Evolutionary conservation across 257 asterid genomes (phyloP), one percentile per base, ranked within the genome.

Genomic region (Solanum habrochaites): DNA sequence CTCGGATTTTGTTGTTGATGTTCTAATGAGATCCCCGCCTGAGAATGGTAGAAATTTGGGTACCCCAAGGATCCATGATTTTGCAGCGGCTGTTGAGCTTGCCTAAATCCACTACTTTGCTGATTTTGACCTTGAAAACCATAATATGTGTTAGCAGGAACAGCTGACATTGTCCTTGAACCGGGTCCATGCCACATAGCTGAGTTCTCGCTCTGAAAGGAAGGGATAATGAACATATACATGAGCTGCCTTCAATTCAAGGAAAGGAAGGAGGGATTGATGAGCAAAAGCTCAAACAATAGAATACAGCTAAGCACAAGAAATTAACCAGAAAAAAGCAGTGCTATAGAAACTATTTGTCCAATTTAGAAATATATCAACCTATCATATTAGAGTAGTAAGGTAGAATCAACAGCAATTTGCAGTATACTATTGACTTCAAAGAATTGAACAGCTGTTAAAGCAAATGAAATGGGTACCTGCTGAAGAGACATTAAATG

Each of bases 41-140:
- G 99, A 27, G 98, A 93, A 56, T 93, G 97, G 88, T 95, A 97
- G 91, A 91, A 90, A 60, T 94, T 96, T 2, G 97, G 95, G 93
- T 95, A 95, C 6, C 98, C 97, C n/a, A 86, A 86, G 25, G 90
- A 86, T 74, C 95, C 96, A 71, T 93, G 94, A 75, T 88, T 96
- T 90, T 95, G 98, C 6, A 96, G 88, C 13, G 95, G 94, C 91
- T 97, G 98, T 88, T 94, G 98, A n/a, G 87, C 98, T 92, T 95
- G 99, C 89, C 98, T 89, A 93, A 91, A 94, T 43, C 95, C 98
- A 83, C 91, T 89, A 10, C 94, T 89, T 89, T 92, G 97, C 90
- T 94, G 98, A 32, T n/a, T 92, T 88, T 94, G 99, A 69, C 93
- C 94, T 88, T 91, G 95, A 69, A 91, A 91, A 85, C 89, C 91